Percentiles rank a stretch among this genome's conserved stretches.
These are phyloP conservation scores for Grigorovia transvaalensis DNA, from an alignment of 805 yeast genomes.

Conservation along the genomic window DNA sequence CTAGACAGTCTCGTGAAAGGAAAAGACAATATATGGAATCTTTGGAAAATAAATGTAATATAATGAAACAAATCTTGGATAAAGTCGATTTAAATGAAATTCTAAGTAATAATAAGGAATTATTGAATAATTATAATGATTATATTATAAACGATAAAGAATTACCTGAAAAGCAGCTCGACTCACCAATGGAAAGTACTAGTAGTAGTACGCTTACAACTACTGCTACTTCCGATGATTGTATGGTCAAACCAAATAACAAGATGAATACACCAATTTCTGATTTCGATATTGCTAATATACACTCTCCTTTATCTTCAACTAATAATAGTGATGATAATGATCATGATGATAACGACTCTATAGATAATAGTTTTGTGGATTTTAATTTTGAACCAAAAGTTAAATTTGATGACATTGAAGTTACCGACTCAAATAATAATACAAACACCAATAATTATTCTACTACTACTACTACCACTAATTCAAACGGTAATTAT, in stretches of 20 bases:
- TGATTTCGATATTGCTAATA: background rate
- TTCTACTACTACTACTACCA: background rate
- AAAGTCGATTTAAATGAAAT: constrained; percentile 12
- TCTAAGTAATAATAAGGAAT: background rate
- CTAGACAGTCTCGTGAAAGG: constrained; percentile 95
- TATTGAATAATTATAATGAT: background rate
- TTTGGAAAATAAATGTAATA: constrained; percentile 44
- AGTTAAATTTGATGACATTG: background rate
- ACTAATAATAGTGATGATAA: background rate
- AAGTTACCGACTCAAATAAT: background rate
- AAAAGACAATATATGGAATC: constrained; percentile 86
- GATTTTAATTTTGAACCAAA: background rate
- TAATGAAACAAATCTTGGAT: constrained; percentile 22
- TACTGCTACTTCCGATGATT: background rate
- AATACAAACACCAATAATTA: background rate
- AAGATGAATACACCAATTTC: background rate
- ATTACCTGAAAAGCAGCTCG: background rate
- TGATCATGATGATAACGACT: background rate
- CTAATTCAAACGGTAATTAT: background rate
- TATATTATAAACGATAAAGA: background rate
- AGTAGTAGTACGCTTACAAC: too few species aligned
- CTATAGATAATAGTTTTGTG: background rate
- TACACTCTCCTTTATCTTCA: background rate
- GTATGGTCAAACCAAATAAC: background rate
- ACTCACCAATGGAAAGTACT: background rate